phyloP scores from a whole-genome alignment of 352 stramenopile genomes.

The Pythium aquatile region DNA sequence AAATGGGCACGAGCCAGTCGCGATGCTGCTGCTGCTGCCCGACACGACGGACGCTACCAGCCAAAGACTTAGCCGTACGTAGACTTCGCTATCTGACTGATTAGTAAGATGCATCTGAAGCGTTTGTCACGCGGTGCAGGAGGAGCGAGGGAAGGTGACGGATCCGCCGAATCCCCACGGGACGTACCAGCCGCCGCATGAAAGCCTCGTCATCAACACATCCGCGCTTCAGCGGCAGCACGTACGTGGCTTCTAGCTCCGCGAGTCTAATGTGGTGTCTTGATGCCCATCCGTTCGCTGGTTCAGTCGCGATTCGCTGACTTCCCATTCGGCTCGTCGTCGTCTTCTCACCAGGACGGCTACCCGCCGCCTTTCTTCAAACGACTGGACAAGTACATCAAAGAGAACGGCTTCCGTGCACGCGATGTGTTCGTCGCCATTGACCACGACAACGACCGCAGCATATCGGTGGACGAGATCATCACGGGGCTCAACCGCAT shows the following conservation, averaged over 20 bases:
- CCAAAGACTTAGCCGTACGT: not conserved
- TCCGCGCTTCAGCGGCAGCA: slow-evolving; percentile 19
- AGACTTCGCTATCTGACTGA: not conserved
- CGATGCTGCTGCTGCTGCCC: slow-evolving; percentile 22
- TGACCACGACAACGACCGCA: slow-evolving; percentile 40
- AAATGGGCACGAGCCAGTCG: slow-evolving; percentile 12
- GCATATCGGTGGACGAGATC: slow-evolving; percentile 44
- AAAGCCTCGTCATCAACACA: slow-evolving; percentile 18
- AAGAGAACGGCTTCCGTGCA: slow-evolving; percentile 44
- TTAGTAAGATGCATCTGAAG: not conserved
- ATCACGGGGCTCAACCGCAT: slow-evolving; percentile 46
- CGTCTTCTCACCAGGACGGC: slow-evolving; percentile 29
- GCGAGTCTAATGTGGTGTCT: not conserved
- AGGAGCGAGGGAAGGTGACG: not conserved
- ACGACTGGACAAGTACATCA: slow-evolving; percentile 51
- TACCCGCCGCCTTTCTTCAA: slow-evolving; percentile 52
- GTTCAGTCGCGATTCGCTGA: slow-evolving; percentile 20
- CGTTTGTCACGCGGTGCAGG: not conserved
- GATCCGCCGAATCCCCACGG: not conserved
- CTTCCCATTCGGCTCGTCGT: slow-evolving; percentile 16
- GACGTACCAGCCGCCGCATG: slow-evolving; percentile 21
- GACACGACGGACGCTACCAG: not conserved
- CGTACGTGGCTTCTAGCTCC: not conserved
- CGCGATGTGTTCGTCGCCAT: slow-evolving; percentile 48
- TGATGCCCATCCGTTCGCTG: not conserved